Percentiles rank a stretch among this genome's conserved stretches.
Conservation (phyloP, 2,329 filamentous ascomycete genomes). For the Penicillium freii region DNA sequence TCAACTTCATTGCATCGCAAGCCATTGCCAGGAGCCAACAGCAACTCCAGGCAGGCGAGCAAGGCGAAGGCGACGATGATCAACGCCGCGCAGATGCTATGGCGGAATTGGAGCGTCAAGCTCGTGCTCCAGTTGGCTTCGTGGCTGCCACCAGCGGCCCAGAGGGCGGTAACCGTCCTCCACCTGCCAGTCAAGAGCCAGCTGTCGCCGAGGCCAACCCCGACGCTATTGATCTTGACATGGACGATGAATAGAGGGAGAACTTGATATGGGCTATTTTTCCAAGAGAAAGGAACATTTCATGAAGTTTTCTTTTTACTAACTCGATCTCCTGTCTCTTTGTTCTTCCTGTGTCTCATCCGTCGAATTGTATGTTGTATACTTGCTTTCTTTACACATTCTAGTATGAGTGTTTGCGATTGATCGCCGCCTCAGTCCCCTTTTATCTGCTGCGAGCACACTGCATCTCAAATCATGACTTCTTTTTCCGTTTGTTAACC, state of each 20-base stretch:
- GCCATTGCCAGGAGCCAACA: conserved; percentile 78
- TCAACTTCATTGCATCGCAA: conserved; percentile 97
- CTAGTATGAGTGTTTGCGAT: conserved; percentile 14
- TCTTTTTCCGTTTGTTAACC: conserved; percentile 1
- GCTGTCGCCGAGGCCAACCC: conserved; percentile 63
- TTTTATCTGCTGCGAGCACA: conserved; percentile 9
- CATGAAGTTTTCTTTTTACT: background rate
- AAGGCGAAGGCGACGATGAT: conserved; percentile 42
- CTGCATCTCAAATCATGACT: conserved; percentile 11
- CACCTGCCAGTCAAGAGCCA: conserved; percentile 33
- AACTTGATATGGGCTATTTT: background rate
- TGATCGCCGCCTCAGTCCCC: conserved; percentile 3
- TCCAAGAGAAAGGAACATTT: background rate
- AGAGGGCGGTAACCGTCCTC: conserved; percentile 57
- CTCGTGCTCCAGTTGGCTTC: conserved; percentile 85
- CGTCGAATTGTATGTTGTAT: conserved; percentile 11
- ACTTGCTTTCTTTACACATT: conserved; percentile 9
- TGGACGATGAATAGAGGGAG: conserved; percentile 35
- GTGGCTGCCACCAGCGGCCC: conserved; percentile 79
- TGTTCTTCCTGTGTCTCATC: conserved; percentile 11
- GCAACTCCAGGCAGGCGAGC: conserved; percentile 41
- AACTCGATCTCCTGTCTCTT: conserved; percentile 8
- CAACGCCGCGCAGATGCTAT: conserved; percentile 70
- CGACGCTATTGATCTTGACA: conserved; percentile 77
- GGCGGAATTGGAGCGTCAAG: conserved; percentile 82